Base-by-base conservation (phyloP, 495 filamentous ascomycete genomes). In the Paragyromitra xinjiangensis region DNA sequence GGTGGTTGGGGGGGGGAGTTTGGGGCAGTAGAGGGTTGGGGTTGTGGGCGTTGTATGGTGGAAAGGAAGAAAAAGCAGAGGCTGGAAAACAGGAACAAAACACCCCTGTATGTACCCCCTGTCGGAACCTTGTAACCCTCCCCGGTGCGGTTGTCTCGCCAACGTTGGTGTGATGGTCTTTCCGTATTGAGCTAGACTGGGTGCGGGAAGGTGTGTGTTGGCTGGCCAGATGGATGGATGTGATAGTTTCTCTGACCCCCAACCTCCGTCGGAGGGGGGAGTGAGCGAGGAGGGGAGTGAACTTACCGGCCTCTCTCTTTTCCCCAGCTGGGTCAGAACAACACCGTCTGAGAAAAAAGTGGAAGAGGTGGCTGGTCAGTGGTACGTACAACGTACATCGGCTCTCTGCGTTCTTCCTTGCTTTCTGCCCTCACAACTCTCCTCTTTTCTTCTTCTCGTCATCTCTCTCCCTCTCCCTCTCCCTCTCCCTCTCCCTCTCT, bases 121-220 rank as follows among this genome's bases (percentile, higher is more conserved):
- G 73, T 39, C 11, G 9, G 55, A 79, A 69, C 74, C 77, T 59
- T 79, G 77, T 59, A 70, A 78, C 48, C 73, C 73, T 71, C 75
- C 65, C 50, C 61, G 22, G 77, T 78, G 45, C 62, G 74, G 74
- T 78, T 79, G 75, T 72, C 77, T 79, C 77, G 77, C 74, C 77
- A 79, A 79, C 77, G 66, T 69, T 61, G 29, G 61, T 66, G 75
- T 73, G 51, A 71, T 77, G 68, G 12, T 62, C 44, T 78, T 78
- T 42, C 77, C 67, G 14, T 16, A 64, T 73, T 37, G 51, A 37
- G 75, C 42, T 65, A 78, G 69, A 34, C 16, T 16, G 24, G 42
- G 58, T 51, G 73, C 73, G 73, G 73, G 73, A 75, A 77, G 48
- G 74, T 77, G 59, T 77, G 74, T 77, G 74, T 50, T 77, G 74